Evolutionary conservation across 2,329 filamentous ascomycete species (phyloP).

Genomic region (Torrubiella hemipterigena): DNA sequence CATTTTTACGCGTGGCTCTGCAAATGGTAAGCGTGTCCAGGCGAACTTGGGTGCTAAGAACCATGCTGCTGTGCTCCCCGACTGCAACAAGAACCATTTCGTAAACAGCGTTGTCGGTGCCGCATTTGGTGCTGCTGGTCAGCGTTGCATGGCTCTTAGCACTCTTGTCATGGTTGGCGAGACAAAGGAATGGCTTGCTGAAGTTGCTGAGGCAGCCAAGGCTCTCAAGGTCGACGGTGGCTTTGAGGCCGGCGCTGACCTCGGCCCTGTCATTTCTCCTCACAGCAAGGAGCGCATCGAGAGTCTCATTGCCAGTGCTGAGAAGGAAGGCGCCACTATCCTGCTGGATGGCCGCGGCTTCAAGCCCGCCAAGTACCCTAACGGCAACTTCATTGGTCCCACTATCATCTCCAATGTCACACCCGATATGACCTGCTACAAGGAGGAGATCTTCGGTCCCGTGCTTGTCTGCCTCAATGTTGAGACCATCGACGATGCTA

Average conservation of each 20-base stretch:
- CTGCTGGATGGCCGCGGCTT: constrained; percentile 69
- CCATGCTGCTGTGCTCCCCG: constrained; percentile 71
- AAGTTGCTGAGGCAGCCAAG: constrained; percentile 67
- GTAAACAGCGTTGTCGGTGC: constrained; percentile 75
- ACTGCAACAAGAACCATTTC: constrained; percentile 85
- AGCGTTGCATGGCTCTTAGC: constrained; percentile 78
- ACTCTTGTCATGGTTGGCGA: constrained; percentile 76
- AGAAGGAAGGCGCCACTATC: constrained; percentile 70
- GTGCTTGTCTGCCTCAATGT: constrained; percentile 74
- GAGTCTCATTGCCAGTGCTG: constrained; percentile 60
- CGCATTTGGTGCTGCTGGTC: constrained; percentile 74
- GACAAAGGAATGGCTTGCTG: constrained; percentile 70
- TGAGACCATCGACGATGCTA: constrained; percentile 65
- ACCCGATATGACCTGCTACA: constrained; percentile 72
- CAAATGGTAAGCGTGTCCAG: constrained; percentile 80
- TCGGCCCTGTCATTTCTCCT: constrained; percentile 72
- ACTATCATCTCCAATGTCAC: constrained; percentile 77
- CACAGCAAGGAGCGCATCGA: constrained; percentile 72
- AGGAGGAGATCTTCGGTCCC: constrained; percentile 75
- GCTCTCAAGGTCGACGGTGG: constrained; percentile 64
- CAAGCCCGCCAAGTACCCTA: constrained; percentile 66
- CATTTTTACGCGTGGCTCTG: constrained; percentile 66
- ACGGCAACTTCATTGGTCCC: constrained; percentile 76
- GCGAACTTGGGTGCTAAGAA: constrained; percentile 85
- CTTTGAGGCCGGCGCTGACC: constrained; percentile 68